Evolutionary conservation across 2,329 filamentous ascomycete species (phyloP), one percentile per base, ranked within the genome.

Genomic region (Emydomyces testavorans): DNA sequence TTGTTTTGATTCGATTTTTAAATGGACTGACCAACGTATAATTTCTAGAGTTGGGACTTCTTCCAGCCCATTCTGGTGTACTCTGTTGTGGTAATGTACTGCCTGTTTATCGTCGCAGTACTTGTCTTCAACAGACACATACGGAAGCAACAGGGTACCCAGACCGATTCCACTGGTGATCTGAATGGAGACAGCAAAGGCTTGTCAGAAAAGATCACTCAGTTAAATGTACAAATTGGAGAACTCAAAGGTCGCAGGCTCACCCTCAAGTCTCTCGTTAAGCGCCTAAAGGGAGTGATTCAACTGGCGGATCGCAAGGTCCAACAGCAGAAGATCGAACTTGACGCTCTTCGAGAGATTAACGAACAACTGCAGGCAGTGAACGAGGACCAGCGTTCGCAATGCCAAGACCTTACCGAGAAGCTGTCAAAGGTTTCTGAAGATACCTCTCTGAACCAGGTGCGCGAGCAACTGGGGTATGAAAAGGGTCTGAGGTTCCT

Each of bases 241-340:
- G 31, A 52, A 40, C 50, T 52, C 31, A 41, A 49, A 21, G 35
- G 40, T 34, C 26, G 31, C 46, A 52, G 26, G 18, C 24, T 21
- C 16, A n/a, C 26, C 29, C 16, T 35, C 7, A 37, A 42, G 21
- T 37, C 46, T n/a, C 46, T 36, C 35, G 46, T 26, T 24, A 13
- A 23, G n/a, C 28, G 34, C 11, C 46, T 49, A n/a, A 28, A 37
- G 28, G 31, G 29, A 18, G 32, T 42, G 35, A 21, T 23, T 23
- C 38, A 44, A n/a, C 26, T 39, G n/a, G 16, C 24, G 28, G 45
- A 38, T 28, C 32, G 28, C 28, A 42, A 37, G 15, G 18, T 43
- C 40, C 39, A 48, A 24, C 31, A 48, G 23, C 45, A 48, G 45
- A 31, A 8, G 20, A 42, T 18, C 32, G 32, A 48, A 31, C 44